Evolutionary conservation across 768 basidiomycete genomes (phyloP).

Genomic region (Cantharellus cinnabarinus): DNA sequence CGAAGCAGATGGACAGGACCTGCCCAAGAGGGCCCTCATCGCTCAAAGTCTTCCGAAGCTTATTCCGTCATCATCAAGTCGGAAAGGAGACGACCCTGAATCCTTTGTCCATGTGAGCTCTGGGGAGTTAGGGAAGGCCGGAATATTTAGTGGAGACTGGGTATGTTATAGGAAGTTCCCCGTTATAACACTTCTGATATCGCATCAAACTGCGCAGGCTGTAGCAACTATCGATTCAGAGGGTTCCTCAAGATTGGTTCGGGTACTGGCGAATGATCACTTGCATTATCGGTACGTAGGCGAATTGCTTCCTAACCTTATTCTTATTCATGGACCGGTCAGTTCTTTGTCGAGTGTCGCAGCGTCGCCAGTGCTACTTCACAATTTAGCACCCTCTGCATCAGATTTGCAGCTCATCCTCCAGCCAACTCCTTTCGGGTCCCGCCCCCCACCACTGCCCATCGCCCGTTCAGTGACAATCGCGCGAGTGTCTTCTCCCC

Average conservation of each 20-base stretch:
- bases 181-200: too few relatives aligned
- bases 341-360: neutral
- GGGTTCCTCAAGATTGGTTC: too few relatives aligned
- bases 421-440: conserved; percentile 39
- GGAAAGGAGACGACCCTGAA: conserved; percentile 21
- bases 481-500: conserved; percentile 60
- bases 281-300: too few relatives aligned
- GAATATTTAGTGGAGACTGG: conserved; percentile 61
- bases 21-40: neutral
- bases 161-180: conserved; percentile 19
- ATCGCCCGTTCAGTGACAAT: conserved; percentile 49
- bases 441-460: conserved; percentile 38
- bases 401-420: conserved; percentile 16
- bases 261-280: too few relatives aligned
- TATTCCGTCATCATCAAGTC: conserved; percentile 8
- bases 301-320: too few relatives aligned
- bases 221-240: too few relatives aligned
- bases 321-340: conserved; percentile 10
- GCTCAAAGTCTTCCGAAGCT: neutral
- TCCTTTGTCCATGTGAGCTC: conserved; percentile 41
- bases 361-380: conserved; percentile 32
- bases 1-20: neutral
- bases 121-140: conserved; percentile 40
- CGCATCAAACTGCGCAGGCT: too few relatives aligned
- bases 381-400: conserved; percentile 17